A percentile compares a stretch with the other conserved stretches of the same genome.
Evolutionary conservation across 2,329 filamentous ascomycete species (phyloP).

Genomic region (Neopestalotiopsis rosae): DNA sequence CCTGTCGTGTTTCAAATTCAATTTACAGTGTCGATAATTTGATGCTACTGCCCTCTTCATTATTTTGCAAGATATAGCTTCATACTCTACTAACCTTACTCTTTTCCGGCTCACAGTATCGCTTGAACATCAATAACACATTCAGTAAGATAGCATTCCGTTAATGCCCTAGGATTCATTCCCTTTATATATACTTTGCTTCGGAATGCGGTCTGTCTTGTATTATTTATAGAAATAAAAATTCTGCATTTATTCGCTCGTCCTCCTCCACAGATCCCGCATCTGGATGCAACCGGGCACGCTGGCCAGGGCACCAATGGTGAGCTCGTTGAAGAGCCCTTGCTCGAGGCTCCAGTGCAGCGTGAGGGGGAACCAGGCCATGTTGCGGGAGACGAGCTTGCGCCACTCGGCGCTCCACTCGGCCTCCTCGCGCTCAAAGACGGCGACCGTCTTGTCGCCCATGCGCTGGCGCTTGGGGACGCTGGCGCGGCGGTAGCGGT

Average conservation of each 20-base stretch:
- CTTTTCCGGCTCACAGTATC: no score
- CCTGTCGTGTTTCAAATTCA: background rate
- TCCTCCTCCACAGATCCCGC: conserved; percentile 37
- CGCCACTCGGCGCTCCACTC: conserved; percentile 61
- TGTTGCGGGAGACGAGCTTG: conserved; percentile 71
- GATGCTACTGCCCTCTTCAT: no score
- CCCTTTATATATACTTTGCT: no score
- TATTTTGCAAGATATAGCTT: no score
- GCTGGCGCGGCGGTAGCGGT: conserved; percentile 42
- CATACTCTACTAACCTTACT: no score
- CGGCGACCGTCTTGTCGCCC: conserved; percentile 45
- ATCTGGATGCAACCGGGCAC: conserved; percentile 38
- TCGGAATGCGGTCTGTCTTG: no score
- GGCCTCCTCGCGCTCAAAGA: conserved; percentile 36
- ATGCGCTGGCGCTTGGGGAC: conserved; percentile 42
- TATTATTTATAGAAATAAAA: no score
- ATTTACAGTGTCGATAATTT: no score
- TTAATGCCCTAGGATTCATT: no score
- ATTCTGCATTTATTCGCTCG: conserved; percentile 28
- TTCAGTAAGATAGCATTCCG: no score
- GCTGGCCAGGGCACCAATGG: conserved; percentile 63
- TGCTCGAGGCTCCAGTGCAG: conserved; percentile 80
- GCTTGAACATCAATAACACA: no score
- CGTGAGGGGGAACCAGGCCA: conserved; percentile 81
- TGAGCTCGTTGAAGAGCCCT: conserved; percentile 64